These are phyloP conservation scores for Boletus reticulatus DNA, from an alignment of 768 basidiomycete species.

Conservation along the genomic window DNA sequence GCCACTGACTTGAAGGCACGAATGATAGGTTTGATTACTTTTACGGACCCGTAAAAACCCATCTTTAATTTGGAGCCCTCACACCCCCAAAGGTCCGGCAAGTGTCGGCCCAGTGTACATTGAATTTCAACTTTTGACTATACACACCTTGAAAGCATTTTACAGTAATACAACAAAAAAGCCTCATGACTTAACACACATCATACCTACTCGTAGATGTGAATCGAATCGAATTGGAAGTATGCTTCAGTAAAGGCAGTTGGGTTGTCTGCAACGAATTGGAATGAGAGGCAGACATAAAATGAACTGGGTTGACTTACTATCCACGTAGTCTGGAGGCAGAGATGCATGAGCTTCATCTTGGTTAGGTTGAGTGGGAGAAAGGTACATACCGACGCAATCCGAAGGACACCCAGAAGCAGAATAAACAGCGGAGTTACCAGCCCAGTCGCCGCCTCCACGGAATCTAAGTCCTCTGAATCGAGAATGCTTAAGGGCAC, in stretches of 20 bases:
- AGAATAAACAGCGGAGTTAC: slow-evolving; percentile 23
- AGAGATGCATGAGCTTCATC: neutral
- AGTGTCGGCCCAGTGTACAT: too few species aligned
- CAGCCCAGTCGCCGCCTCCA: slow-evolving; percentile 32
- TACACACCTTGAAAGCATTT: neutral
- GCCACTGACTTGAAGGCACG: too few species aligned
- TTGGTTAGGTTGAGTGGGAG: neutral
- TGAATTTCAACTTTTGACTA: too few species aligned
- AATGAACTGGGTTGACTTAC: slow-evolving; percentile 6
- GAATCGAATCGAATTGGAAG: slow-evolving; percentile 39
- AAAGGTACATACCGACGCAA: slow-evolving; percentile 23
- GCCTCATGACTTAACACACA: neutral
- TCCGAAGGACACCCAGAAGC: slow-evolving; percentile 31
- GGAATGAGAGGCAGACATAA: neutral
- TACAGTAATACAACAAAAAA: neutral
- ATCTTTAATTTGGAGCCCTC: too few species aligned
- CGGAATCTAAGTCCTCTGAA: neutral
- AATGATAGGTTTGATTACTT: too few species aligned
- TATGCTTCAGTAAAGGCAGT: slow-evolving; percentile 41
- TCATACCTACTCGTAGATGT: slow-evolving; percentile 32
- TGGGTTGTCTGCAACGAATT: slow-evolving; percentile 31
- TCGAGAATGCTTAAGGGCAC: neutral
- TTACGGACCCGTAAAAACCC: too few species aligned
- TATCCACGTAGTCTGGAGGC: slow-evolving; percentile 25
- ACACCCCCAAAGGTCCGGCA: too few species aligned